A percentile compares a stretch with the other conserved stretches of the same genome.
Conservation (phyloP, 2,329 filamentous ascomycete species). For the Chalara sp. region DNA sequence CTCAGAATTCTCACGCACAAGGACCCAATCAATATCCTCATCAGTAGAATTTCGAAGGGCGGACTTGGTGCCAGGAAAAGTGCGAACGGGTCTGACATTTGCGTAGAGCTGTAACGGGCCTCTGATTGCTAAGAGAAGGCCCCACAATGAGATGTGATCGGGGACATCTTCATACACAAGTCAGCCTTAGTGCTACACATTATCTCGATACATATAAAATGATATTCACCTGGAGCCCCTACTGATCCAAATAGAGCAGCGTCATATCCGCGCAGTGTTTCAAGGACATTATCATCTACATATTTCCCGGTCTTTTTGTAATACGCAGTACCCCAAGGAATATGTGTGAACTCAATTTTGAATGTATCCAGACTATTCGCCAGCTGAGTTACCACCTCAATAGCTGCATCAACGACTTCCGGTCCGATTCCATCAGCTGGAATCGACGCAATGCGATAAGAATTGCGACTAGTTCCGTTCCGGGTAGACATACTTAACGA, state of each 20-base stretch:
- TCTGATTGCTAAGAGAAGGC: conserved; percentile 44
- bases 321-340: conserved; percentile 51
- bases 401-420: conserved; percentile 51
- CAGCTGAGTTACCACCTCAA: conserved; percentile 52
- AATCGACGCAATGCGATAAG: conserved; percentile 46
- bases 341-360: conserved; percentile 50
- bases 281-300: conserved; percentile 49
- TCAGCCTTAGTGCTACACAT: background rate
- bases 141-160: conserved; percentile 61
- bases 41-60: conserved; percentile 36
- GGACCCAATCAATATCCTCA: conserved; percentile 55
- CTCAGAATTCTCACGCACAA: conserved; percentile 58
- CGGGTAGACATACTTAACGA: background rate
- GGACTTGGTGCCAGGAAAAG: conserved; percentile 48
- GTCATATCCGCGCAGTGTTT: conserved; percentile 45
- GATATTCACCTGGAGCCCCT: conserved; percentile 39
- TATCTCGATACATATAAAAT: background rate
- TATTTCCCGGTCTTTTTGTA: conserved; percentile 52
- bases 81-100: conserved; percentile 54
- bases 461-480: background rate
- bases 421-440: conserved; percentile 57
- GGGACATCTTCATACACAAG: conserved; percentile 40
- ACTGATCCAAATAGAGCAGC: conserved; percentile 54
- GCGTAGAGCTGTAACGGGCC: conserved; percentile 53
- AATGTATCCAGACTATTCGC: conserved; percentile 47